Percentiles rank a stretch among this genome's conserved stretches.
phyloP scores from a whole-genome alignment of 495 filamentous ascomycete species.

The Glonium stellatum region DNA sequence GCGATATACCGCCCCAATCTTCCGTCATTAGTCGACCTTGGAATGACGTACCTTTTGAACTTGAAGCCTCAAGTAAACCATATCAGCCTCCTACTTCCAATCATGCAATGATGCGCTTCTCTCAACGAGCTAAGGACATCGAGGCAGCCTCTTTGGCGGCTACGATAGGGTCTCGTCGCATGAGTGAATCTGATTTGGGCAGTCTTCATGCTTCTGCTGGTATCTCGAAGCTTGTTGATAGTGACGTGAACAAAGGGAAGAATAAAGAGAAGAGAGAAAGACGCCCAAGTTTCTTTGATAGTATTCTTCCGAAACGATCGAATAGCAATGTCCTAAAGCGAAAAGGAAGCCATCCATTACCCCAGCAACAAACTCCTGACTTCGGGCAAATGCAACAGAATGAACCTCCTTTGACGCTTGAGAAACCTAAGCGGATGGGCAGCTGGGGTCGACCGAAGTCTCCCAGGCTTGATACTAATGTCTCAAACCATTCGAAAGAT shows the following conservation, averaged over 20 bases:
- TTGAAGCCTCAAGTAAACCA: constrained; percentile 2
- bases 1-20: not conserved
- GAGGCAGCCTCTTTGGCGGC: constrained; percentile 33
- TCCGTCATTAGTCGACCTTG: constrained; percentile 20
- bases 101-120: constrained; percentile 33
- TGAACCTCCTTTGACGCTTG: constrained; percentile 4
- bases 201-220: constrained; percentile 25
- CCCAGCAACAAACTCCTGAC: constrained; percentile 14
- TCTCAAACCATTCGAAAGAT: constrained; percentile 13
- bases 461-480: constrained; percentile 29
- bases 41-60: constrained; percentile 16
- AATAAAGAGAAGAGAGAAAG: constrained; percentile 22
- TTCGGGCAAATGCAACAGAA: constrained; percentile 11
- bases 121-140: constrained; percentile 26
- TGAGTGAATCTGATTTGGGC: constrained; percentile 31
- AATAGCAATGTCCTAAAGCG: constrained; percentile 31
- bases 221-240: constrained; percentile 19
- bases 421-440: constrained; percentile 28
- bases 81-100: constrained; percentile 34
- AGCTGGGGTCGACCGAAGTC: constrained; percentile 30
- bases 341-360: constrained; percentile 21
- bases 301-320: constrained; percentile 22
- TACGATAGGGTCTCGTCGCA: constrained; percentile 32
- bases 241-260: constrained; percentile 16
- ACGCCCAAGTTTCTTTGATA: constrained; percentile 29